These are phyloP conservation scores for Oryza australiensis DNA, from an alignment of 176 grass and related monocot species.

Conservation along the genomic window DNA sequence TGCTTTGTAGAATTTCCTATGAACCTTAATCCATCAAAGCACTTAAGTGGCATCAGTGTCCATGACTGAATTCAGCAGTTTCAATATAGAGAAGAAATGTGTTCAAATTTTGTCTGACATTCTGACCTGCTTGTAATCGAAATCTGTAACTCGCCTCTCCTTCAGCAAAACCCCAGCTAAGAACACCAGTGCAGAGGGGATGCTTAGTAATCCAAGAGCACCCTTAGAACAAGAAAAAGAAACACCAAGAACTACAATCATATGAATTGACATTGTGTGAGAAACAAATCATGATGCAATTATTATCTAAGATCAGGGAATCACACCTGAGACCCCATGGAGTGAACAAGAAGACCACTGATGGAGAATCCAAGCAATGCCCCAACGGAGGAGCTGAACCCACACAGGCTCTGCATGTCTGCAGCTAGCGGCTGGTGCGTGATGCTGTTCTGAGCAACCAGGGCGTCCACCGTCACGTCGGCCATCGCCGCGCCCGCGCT, in stretches of 20 bases:
- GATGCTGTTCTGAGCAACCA: constrained; percentile 78
- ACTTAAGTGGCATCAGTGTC: constrained; percentile 5
- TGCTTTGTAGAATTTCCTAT: constrained; percentile 61
- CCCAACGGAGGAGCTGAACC: constrained; percentile 72
- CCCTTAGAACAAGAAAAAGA: constrained; percentile 48
- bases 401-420: constrained; percentile 81
- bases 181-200: constrained; percentile 73
- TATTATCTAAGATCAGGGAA: neutral
- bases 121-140: constrained; percentile 63
- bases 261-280: neutral
- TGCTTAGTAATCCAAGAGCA: constrained; percentile 74
- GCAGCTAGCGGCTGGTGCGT: constrained; percentile 61
- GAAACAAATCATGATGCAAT: neutral
- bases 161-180: constrained; percentile 68
- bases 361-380: constrained; percentile 75
- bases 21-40: constrained; percentile 53
- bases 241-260: neutral
- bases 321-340: constrained; percentile 69
- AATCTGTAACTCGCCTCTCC: constrained; percentile 51
- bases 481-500: constrained; percentile 67
- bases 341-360: constrained; percentile 80
- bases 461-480: constrained; percentile 78
- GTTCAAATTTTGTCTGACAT: constrained; percentile 42
- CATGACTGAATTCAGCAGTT: neutral
- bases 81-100: constrained; percentile 7